phyloP scores from a whole-genome alignment of 1,284 basidiomycete species.

The Leccinum angustisporum region DNA sequence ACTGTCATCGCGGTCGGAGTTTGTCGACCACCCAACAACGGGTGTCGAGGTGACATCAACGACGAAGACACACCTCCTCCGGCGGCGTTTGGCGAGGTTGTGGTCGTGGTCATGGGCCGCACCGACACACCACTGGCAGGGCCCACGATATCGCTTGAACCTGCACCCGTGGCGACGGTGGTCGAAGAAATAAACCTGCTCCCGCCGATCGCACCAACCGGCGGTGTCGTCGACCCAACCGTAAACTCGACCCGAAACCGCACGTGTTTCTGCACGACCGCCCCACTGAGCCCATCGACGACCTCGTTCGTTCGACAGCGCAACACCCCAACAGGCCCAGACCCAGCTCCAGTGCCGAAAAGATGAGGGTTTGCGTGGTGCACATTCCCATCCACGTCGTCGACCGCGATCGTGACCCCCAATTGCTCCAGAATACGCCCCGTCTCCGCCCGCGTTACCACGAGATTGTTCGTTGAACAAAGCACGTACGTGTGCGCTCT shows the following conservation, averaged over 20 bases:
- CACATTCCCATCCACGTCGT: slow-evolving; percentile 43
- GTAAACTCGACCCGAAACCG: slow-evolving; percentile 66
- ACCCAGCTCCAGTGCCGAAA: not conserved
- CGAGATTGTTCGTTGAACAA: slow-evolving; percentile 64
- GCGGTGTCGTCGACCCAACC: slow-evolving; percentile 35
- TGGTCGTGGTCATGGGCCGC: not conserved
- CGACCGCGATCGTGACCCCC: slow-evolving; percentile 57
- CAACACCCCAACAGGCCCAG: slow-evolving; percentile 39
- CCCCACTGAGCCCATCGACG: slow-evolving; percentile 40
- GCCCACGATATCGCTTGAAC: slow-evolving; percentile 1
- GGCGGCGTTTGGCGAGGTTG: slow-evolving; percentile 11
- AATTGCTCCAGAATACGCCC: slow-evolving; percentile 65
- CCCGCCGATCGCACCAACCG: slow-evolving; percentile 15
- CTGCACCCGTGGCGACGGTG: not conserved
- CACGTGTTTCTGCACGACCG: slow-evolving; percentile 53
- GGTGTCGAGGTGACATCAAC: slow-evolving; percentile 29
- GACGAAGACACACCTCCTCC: slow-evolving; percentile 13
- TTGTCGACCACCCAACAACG: slow-evolving; percentile 16
- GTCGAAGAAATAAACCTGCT: slow-evolving; percentile 18
- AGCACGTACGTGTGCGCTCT: slow-evolving; percentile 65
- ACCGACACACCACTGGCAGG: not conserved
- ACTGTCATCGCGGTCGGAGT: not conserved
- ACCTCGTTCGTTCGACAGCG: slow-evolving; percentile 69
- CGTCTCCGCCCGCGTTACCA: slow-evolving; percentile 63
- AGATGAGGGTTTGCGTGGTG: slow-evolving; percentile 6